These are phyloP conservation scores for Russula sp. DNA, from an alignment of 768 basidiomycete species.

Conservation along the genomic window DNA sequence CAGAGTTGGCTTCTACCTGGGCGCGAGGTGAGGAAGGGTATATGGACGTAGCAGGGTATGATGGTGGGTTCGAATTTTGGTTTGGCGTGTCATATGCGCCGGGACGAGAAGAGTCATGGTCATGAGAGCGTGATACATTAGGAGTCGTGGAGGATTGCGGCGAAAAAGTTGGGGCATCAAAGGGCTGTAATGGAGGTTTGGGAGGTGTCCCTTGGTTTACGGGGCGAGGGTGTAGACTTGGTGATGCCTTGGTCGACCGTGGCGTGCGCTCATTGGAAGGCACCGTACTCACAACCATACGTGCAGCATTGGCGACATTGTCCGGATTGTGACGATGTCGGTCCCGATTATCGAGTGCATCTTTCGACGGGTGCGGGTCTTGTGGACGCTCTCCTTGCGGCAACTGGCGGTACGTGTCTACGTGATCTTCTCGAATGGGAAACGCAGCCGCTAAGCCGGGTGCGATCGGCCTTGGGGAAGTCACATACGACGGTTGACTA, in stretches of 20 bases:
- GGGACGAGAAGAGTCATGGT: constrained; percentile 29
- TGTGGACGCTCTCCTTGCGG: constrained; percentile 17
- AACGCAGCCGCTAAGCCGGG: constrained; percentile 26
- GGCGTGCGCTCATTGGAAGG: constrained; percentile 28
- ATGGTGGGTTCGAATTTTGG: constrained; percentile 21
- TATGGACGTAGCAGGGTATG: constrained; percentile 28
- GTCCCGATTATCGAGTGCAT: constrained; percentile 19
- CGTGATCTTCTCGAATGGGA: constrained; percentile 28
- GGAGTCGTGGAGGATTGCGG: constrained; percentile 5
- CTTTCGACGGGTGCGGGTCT: constrained; percentile 1
- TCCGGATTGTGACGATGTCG: constrained; percentile 22
- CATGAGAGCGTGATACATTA: constrained; percentile 21
- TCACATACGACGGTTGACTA: constrained; percentile 5
- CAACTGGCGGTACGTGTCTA: constrained; percentile 16
- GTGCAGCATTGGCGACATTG: neutral
- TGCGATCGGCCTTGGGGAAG: constrained; percentile 19
- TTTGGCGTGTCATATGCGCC: constrained; percentile 6
- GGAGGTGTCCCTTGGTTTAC: constrained; percentile 30
- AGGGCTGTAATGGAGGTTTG: constrained; percentile 11
- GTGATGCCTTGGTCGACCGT: constrained; percentile 27
- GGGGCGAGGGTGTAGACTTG: constrained; percentile 23
- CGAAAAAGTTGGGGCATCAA: neutral
- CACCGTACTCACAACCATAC: constrained; percentile 13
- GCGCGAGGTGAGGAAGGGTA: constrained; percentile 27
- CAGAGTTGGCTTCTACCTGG: constrained; percentile 26